These are phyloP conservation scores for Chlorophyllum brunneum DNA, from an alignment of 768 basidiomycete genomes.

Conservation along the genomic window DNA sequence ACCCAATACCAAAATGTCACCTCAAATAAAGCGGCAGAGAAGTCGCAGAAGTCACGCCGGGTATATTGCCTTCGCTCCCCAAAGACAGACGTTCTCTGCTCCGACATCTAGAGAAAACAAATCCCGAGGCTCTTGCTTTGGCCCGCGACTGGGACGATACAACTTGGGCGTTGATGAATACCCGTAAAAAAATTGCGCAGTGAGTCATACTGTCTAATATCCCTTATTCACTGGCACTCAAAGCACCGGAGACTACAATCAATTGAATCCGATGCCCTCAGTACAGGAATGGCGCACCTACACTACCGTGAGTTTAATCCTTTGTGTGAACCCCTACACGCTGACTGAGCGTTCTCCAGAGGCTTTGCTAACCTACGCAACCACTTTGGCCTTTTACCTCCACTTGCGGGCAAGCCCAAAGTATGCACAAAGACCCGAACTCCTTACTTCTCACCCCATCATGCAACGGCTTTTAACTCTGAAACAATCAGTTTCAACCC, in stretches of 20 bases:
- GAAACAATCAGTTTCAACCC: slow-evolving; percentile 74
- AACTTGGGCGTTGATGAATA: slow-evolving; percentile 44
- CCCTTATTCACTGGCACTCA: background rate
- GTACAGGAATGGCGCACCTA: slow-evolving; percentile 71
- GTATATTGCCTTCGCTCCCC: slow-evolving; percentile 33
- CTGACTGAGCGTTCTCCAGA: slow-evolving; percentile 43
- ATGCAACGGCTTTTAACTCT: slow-evolving; percentile 73
- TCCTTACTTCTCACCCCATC: slow-evolving; percentile 68
- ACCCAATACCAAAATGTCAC: background rate
- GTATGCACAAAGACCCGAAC: slow-evolving; percentile 56
- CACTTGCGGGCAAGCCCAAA: slow-evolving; percentile 73
- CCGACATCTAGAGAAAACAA: slow-evolving; percentile 68
- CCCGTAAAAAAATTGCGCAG: slow-evolving; percentile 52
- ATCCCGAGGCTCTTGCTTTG: slow-evolving; percentile 75
- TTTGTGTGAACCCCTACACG: background rate
- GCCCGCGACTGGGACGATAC: slow-evolving; percentile 84
- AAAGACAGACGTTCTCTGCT: slow-evolving; percentile 58
- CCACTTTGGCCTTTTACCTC: slow-evolving; percentile 89
- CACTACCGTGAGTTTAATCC: slow-evolving; percentile 73
- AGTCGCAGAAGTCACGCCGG: slow-evolving; percentile 32
- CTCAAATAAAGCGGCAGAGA: slow-evolving; percentile 24
- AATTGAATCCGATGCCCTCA: slow-evolving; percentile 46
- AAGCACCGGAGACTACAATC: slow-evolving; percentile 39
- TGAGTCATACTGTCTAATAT: slow-evolving; percentile 28
- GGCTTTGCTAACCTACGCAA: slow-evolving; percentile 84